These are phyloP conservation scores for Grifola frondosa DNA, from an alignment of 1,284 basidiomycete genomes.

Conservation along the genomic window DNA sequence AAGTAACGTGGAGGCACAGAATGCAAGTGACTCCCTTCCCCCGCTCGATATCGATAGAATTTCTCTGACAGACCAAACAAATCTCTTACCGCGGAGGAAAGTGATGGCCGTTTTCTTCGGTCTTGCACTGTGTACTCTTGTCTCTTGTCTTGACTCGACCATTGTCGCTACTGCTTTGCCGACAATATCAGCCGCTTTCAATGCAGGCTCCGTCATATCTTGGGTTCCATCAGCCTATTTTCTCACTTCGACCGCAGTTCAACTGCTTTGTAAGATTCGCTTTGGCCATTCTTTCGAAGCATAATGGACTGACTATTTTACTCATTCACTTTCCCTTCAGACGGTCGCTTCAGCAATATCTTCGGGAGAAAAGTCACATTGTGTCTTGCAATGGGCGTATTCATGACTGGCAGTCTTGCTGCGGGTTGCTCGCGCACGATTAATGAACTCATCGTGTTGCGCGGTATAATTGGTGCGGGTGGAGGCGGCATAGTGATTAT, in stretches of 20 bases:
- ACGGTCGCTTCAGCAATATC: conserved; percentile 74
- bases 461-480: conserved; percentile 66
- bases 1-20: no score
- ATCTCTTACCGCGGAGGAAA: conserved; percentile 68
- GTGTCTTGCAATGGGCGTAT: conserved; percentile 57
- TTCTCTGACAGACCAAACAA: conserved; percentile 71
- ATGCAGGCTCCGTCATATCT: conserved; percentile 61
- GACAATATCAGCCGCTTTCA: conserved; percentile 66
- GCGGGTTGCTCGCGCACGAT: conserved; percentile 64
- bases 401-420: conserved; percentile 60
- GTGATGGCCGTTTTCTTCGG: conserved; percentile 63
- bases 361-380: conserved; percentile 73
- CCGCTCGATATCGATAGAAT: no score
- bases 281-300: neutral
- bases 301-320: neutral
- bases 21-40: no score
- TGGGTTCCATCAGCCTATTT: conserved; percentile 74
- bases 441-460: conserved; percentile 71
- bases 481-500: conserved; percentile 69
- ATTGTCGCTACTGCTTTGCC: conserved; percentile 73
- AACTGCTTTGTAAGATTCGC: conserved; percentile 41
- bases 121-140: conserved; percentile 57
- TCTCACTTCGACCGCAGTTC: conserved; percentile 65
- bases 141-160: conserved; percentile 59
- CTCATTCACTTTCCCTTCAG: conserved; percentile 8